phyloP scores from a whole-genome alignment of 1,284 basidiomycete species.

The Malassezia dermatis region DNA sequence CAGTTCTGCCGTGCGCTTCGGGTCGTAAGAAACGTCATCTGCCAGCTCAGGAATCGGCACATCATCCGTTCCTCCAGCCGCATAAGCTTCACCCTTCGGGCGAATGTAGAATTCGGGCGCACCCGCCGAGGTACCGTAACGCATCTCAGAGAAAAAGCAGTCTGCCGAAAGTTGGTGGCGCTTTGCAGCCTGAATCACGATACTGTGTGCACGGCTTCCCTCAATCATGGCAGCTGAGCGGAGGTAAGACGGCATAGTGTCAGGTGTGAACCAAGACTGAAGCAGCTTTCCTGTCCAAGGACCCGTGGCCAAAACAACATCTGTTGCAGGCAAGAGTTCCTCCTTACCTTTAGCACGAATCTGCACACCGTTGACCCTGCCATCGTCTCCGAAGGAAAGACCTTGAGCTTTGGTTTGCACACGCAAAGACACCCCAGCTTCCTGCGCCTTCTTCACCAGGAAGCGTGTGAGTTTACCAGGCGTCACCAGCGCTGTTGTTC shows the following conservation, averaged over 20 bases:
- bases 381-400: slow-evolving; percentile 18
- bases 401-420: slow-evolving; percentile 39
- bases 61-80: slow-evolving; percentile 49
- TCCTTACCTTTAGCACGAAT: slow-evolving; percentile 17
- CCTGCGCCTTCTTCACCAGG: slow-evolving; percentile 56
- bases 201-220: slow-evolving; percentile 52
- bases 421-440: slow-evolving; percentile 50
- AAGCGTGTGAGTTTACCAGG: slow-evolving; percentile 67
- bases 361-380: slow-evolving; percentile 20
- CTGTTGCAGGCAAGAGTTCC: slow-evolving; percentile 35
- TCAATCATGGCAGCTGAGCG: slow-evolving; percentile 45
- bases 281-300: slow-evolving; percentile 68
- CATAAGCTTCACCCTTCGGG: slow-evolving; percentile 48
- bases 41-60: slow-evolving; percentile 47
- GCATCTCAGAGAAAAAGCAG: slow-evolving; percentile 54
- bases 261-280: slow-evolving; percentile 51
- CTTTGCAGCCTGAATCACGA: slow-evolving; percentile 48
- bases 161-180: slow-evolving; percentile 44
- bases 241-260: slow-evolving; percentile 31
- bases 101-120: slow-evolving; percentile 41
- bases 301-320: slow-evolving; percentile 62
- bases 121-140: slow-evolving; percentile 36
- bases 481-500: slow-evolving; percentile 66
- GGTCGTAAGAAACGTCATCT: slow-evolving; percentile 36
- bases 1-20: slow-evolving; percentile 49